These are phyloP conservation scores for Raffaelea albimanens DNA, from an alignment of 2,329 filamentous ascomycete genomes.

Conservation along the genomic window DNA sequence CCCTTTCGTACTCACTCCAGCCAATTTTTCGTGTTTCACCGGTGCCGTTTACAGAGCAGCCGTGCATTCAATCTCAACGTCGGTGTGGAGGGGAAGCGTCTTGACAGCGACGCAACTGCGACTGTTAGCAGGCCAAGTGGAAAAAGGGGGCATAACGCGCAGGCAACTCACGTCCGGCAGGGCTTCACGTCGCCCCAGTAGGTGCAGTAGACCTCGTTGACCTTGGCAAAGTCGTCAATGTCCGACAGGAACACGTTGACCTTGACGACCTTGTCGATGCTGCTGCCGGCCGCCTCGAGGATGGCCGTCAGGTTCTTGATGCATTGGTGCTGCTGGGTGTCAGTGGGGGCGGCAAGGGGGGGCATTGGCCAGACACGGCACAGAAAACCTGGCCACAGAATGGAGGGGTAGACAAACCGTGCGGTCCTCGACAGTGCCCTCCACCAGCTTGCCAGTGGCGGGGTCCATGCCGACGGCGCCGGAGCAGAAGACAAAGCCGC, in stretches of 20 bases:
- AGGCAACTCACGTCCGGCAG: conserved; percentile 27
- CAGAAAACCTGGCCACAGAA: neutral
- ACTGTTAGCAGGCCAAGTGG: neutral
- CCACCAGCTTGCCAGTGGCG: conserved; percentile 40
- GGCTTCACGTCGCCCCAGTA: conserved; percentile 27
- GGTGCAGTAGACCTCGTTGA: conserved; percentile 65
- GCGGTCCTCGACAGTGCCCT: conserved; percentile 56
- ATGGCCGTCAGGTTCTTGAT: conserved; percentile 76
- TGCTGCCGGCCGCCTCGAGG: conserved; percentile 69
- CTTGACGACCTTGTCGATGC: conserved; percentile 75
- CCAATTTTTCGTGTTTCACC: too few relatives aligned
- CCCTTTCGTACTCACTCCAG: too few relatives aligned
- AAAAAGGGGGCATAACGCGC: neutral
- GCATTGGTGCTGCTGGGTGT: conserved; percentile 42
- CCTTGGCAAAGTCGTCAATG: conserved; percentile 72
- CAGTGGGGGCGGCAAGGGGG: too few relatives aligned
- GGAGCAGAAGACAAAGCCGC: conserved; percentile 60
- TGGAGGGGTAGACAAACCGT: conserved; percentile 32
- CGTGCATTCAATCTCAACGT: conserved; percentile 84
- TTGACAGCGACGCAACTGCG: conserved; percentile 76
- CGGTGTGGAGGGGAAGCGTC: conserved; percentile 72
- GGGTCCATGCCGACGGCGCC: conserved; percentile 59
- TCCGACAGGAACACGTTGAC: conserved; percentile 83
- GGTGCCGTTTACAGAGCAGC: conserved; percentile 34
- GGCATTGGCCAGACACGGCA: too few relatives aligned